Evolutionary conservation across 2,329 filamentous ascomycete genomes (phyloP), one percentile per base, ranked within the genome.

Genomic region (Ceratocystiopsis minuta): DNA sequence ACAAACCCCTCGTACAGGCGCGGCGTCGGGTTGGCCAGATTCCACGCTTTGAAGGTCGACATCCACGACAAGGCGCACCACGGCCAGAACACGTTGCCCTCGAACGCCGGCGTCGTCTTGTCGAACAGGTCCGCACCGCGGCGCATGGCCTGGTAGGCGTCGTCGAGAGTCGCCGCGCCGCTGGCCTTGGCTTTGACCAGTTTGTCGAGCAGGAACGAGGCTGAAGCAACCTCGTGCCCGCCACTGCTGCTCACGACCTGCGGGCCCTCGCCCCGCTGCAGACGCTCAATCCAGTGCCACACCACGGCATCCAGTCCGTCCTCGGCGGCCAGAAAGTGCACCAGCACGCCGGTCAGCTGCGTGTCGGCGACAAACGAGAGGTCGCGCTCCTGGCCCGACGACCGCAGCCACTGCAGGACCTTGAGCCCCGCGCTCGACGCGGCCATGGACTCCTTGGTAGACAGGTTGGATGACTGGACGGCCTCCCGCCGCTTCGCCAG

Each of bases 391-490:
- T 60, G 52, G 2, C 69, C 67, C 1, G 66, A 67, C 0, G 68
- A 58, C 1, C 62, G 62, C 28, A 76, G 62, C 72, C 72, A 76
- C 42, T 62, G 58, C 3, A 73, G 50, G 1, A 75, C 66, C 15
- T 62, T 63, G 2, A 58, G 52, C 1, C 65, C 67, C 1, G 66
- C 66, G 2, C 64, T 61, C 0, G 66, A 64, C 1, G 56, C 51
- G 14, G 56, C 54, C 49, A 68, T 57, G 6, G 55, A 55, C 9
- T 56, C 49, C 17, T 49, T 49, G 12, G 58, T 43, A 13, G 58
- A 57, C 4, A 58, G 43, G 3, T 51, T 49, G 35, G 57, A 52
- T 48, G 60, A 51, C 40, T 55, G 51, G 3, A 52, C 41, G 24
- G 68, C 57, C 16, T 64, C 59, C 34, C 61, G 58, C 31, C 57